These are phyloP conservation scores for Wickerhamomyces bisporus DNA, from an alignment of 805 yeast genomes.

Conservation along the genomic window DNA sequence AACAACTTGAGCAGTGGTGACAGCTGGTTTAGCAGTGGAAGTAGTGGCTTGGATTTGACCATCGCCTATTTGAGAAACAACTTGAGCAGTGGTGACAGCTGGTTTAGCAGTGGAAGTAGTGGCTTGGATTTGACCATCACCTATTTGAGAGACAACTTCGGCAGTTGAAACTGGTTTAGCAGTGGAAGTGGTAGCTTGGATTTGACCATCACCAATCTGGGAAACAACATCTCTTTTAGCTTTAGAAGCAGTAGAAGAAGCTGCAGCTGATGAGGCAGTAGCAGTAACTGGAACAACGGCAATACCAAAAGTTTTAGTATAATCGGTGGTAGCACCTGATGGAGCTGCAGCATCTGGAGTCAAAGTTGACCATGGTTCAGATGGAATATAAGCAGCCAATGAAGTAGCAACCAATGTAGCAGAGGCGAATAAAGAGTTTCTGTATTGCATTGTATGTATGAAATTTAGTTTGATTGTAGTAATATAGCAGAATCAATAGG, in stretches of 20 bases:
- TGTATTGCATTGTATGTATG: constrained; percentile 34
- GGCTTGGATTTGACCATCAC: constrained; percentile 43
- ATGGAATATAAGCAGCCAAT: constrained; percentile 59
- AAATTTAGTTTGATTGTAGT: too few relatives aligned
- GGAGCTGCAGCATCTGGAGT: constrained; percentile 35
- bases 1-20: constrained; percentile 26
- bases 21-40: constrained; percentile 7
- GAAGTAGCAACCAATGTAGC: constrained; percentile 44
- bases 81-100: constrained; percentile 19
- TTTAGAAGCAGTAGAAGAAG: constrained; percentile 1
- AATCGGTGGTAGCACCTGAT: constrained; percentile 32
- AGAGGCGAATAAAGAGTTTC: constrained; percentile 31
- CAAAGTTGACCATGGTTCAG: constrained; percentile 43
- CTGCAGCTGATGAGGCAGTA: constrained; percentile 1
- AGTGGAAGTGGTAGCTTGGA: constrained; percentile 41
- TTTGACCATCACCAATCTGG: constrained; percentile 49
- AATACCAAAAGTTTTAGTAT: constrained; percentile 36
- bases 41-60: constrained; percentile 46
- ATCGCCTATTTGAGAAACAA: constrained; percentile 47
- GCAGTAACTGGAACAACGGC: constrained; percentile 35
- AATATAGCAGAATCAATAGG: too few relatives aligned
- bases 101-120: constrained; percentile 31
- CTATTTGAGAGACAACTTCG: constrained; percentile 39
- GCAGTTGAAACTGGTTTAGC: constrained; percentile 29
- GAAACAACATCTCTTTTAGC: constrained; percentile 28